Base-by-base conservation (phyloP, 306 rosid species). In the Acacia confusa region DNA sequence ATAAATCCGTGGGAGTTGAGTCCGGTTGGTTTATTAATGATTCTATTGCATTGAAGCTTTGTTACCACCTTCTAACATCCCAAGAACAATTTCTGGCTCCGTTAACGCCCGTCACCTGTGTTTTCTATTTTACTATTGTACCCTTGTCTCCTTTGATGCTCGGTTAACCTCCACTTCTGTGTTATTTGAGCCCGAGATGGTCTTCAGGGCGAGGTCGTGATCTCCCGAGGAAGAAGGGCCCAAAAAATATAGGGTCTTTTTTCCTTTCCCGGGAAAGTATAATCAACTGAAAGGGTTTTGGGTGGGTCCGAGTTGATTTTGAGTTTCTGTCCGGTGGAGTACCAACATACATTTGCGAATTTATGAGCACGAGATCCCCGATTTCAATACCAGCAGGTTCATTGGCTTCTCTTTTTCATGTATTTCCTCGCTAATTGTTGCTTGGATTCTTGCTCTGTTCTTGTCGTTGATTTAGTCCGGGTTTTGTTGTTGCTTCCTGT, bases 341-440 rank as follows among this genome's bases (percentile, higher is more conserved):
- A 72, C 87, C 85, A 72, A 64, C 92, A 76, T 47, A 70, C 47
- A 79, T 82, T 45, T 40, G 47, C 22, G 57, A 80, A 81, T 89
- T 95, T 89, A 88, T 80, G 94, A 90, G 67, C 97, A 82, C 98
- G 89, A 89, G 89, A 88, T 92, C 89, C 82, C 88, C 78, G 8
- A 47, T 73, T 88, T 76, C 90, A 77, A 84, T 83, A 84, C 86
- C 69, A 85, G 92, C 90, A 82, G 87, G 83, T 69, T 87, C 83
- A 72, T 82, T 64, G 20, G 50, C 40, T 80, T 75, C 73, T 63
- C 3, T 43, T 28, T 28, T 61, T 77, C 74, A 72, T 17, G 3
- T 25, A 20, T 71, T 30, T 63, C 74, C 40, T 4, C 25, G 28
- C 73, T 40, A 78, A 15, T 83, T 52, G 60, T 30, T 65, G 80